A percentile compares a stretch with the other conserved stretches of the same genome.
phyloP scores from a whole-genome alignment of 768 basidiomycete species.

The Solioccasus polychromus region DNA sequence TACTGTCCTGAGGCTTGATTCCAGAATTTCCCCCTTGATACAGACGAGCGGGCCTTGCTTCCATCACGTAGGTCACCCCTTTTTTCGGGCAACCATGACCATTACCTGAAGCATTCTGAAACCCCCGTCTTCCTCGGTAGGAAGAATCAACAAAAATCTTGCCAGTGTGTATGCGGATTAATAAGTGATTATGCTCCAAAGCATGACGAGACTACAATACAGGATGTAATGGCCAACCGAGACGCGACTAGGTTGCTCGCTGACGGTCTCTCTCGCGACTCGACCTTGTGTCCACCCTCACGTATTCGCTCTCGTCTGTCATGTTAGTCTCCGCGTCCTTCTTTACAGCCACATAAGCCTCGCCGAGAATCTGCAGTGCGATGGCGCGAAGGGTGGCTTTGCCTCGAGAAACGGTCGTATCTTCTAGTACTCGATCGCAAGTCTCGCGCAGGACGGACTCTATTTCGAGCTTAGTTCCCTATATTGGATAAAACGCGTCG shows the following conservation, averaged over 20 bases:
- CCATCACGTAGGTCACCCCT: too few species aligned
- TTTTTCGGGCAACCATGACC: too few species aligned
- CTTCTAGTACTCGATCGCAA: constrained; percentile 75
- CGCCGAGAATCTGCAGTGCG: constrained; percentile 81
- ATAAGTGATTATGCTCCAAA: constrained; percentile 3
- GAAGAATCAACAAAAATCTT: neutral
- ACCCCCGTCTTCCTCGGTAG: too few species aligned
- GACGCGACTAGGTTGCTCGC: constrained; percentile 13
- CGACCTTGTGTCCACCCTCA: constrained; percentile 71
- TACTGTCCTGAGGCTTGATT: too few species aligned
- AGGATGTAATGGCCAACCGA: neutral
- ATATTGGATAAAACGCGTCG: neutral
- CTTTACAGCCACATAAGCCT: constrained; percentile 68
- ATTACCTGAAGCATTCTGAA: too few species aligned
- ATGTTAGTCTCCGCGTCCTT: constrained; percentile 47
- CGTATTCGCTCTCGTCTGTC: constrained; percentile 73
- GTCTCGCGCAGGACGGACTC: constrained; percentile 88
- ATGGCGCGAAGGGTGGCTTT: constrained; percentile 74
- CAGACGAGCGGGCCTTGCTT: too few species aligned
- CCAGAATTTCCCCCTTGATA: too few species aligned
- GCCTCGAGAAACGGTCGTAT: constrained; percentile 46
- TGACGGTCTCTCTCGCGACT: constrained; percentile 48
- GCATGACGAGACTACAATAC: constrained; percentile 6
- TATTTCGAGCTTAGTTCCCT: constrained; percentile 91
- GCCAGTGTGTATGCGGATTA: neutral